Percentiles rank a stretch among this genome's conserved stretches.
phyloP scores from a whole-genome alignment of 176 grass and related monocot genomes.

The Lolium multiflorum region DNA sequence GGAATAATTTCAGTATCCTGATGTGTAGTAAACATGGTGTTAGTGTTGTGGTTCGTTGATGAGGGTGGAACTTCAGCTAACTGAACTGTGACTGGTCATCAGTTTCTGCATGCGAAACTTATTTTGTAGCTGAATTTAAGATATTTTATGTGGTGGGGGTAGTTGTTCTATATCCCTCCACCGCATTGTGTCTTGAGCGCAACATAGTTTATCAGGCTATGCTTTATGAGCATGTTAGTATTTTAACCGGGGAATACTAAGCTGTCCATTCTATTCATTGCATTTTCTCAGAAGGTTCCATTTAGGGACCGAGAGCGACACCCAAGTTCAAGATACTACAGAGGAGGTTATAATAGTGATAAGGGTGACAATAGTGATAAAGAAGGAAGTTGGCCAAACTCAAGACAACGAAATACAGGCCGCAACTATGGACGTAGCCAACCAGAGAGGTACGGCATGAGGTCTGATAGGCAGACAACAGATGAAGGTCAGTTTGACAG shows the following conservation, averaged over 20 bases:
- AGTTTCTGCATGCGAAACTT: constrained; percentile 34
- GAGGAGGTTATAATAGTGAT: constrained; percentile 69
- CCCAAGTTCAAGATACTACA: constrained; percentile 72
- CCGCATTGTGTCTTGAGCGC: constrained; percentile 7
- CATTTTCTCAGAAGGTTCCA: constrained; percentile 62
- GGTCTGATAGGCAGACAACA: constrained; percentile 50
- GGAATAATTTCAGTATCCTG: not conserved
- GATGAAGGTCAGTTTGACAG: constrained; percentile 65
- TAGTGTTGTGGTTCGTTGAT: constrained; percentile 31
- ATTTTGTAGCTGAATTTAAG: constrained; percentile 31
- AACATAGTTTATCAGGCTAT: constrained; percentile 7
- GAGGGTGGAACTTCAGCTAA: constrained; percentile 11
- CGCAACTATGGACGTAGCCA: constrained; percentile 60
- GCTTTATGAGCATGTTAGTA: constrained; percentile 35
- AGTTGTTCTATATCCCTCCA: constrained; percentile 23
- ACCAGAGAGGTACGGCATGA: constrained; percentile 62
- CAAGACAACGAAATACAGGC: constrained; percentile 63
- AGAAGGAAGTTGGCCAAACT: constrained; percentile 77
- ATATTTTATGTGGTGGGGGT: not conserved
- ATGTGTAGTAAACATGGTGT: constrained; percentile 17
- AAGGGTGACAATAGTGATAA: constrained; percentile 62
- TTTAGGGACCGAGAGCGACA: constrained; percentile 67
- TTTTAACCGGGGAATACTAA: constrained; percentile 44
- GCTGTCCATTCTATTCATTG: constrained; percentile 30
- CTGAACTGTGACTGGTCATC: constrained; percentile 8